A percentile compares a stretch with the other conserved stretches of the same genome.
phyloP scores from a whole-genome alignment of 2,329 filamentous ascomycete genomes.

The Colletotrichum australisinense region DNA sequence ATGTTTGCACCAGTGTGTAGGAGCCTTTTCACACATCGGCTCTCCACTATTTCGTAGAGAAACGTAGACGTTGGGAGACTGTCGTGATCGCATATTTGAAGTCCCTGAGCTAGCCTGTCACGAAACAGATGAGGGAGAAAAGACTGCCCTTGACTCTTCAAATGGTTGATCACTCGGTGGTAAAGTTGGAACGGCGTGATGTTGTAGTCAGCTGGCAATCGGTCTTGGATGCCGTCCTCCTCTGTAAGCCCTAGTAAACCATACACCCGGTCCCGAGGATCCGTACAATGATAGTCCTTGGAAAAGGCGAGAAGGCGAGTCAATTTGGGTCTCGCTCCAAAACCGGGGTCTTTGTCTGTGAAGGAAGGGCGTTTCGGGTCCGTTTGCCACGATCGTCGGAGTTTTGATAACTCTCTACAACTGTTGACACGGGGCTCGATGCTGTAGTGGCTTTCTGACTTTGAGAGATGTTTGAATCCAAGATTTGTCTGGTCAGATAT shows the following conservation, averaged over 20 bases:
- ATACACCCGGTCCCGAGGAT: constrained; percentile 40
- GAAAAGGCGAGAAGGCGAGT: constrained; percentile 37
- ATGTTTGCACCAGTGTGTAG: not conserved
- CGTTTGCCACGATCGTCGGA: not conserved
- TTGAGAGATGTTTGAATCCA: constrained; percentile 12
- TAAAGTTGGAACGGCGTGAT: constrained; percentile 16
- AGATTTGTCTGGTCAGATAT: constrained; percentile 12
- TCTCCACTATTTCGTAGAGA: constrained; percentile 1
- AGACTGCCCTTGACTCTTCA: not conserved
- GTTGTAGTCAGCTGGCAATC: constrained; percentile 2
- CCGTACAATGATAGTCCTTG: constrained; percentile 33
- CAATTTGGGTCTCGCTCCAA: constrained; percentile 34
- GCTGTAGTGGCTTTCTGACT: constrained; percentile 4
- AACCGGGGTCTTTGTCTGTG: constrained; percentile 7
- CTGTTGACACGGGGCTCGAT: not conserved
- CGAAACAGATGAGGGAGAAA: not conserved
- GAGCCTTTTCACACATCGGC: not conserved
- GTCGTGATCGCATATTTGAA: not conserved
- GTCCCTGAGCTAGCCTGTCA: not conserved
- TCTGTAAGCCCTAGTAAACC: constrained; percentile 38
- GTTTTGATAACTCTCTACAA: constrained; percentile 10
- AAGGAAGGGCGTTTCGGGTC: constrained; percentile 4
- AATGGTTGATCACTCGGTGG: constrained; percentile 17
- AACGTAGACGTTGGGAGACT: not conserved
- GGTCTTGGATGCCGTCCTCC: not conserved